Conservation (phyloP, 2,329 filamentous ascomycete genomes). For the Pezicula carpinea region DNA sequence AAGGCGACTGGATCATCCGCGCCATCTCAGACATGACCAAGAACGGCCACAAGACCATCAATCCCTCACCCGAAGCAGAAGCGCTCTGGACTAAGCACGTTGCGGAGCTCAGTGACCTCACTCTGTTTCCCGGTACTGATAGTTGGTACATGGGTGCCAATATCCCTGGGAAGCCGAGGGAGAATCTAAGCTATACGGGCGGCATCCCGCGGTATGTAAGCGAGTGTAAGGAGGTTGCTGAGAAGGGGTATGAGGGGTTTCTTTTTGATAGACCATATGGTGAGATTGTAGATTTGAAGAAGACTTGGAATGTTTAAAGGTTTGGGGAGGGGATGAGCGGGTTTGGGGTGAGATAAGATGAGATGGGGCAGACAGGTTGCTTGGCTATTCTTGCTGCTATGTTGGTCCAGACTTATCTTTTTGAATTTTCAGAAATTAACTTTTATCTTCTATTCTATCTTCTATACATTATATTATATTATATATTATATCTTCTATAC, state of each 20-base stretch:
- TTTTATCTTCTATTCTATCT: too few species aligned
- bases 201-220: conserved; percentile 34
- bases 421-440: too few species aligned
- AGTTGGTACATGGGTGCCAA: conserved; percentile 38
- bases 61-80: conserved; percentile 27
- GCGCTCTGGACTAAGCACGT: conserved; percentile 29
- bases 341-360: too few species aligned
- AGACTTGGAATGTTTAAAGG: background rate
- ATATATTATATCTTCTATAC: too few species aligned
- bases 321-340: too few species aligned
- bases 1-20: conserved; percentile 35
- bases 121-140: conserved; percentile 29
- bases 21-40: conserved; percentile 27
- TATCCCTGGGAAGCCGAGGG: conserved; percentile 34
- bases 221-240: conserved; percentile 24
- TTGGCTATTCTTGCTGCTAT: too few species aligned
- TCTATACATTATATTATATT: too few species aligned
- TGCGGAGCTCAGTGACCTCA: conserved; percentile 23
- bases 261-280: background rate
- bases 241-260: conserved; percentile 32
- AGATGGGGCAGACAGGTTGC: too few species aligned
- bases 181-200: conserved; percentile 29
- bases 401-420: too few species aligned
- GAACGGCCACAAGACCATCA: conserved; percentile 28
- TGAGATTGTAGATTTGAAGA: background rate